Evolutionary conservation across 2,329 filamentous ascomycete species (phyloP).

Genomic region (Dactylellina haptotyla): DNA sequence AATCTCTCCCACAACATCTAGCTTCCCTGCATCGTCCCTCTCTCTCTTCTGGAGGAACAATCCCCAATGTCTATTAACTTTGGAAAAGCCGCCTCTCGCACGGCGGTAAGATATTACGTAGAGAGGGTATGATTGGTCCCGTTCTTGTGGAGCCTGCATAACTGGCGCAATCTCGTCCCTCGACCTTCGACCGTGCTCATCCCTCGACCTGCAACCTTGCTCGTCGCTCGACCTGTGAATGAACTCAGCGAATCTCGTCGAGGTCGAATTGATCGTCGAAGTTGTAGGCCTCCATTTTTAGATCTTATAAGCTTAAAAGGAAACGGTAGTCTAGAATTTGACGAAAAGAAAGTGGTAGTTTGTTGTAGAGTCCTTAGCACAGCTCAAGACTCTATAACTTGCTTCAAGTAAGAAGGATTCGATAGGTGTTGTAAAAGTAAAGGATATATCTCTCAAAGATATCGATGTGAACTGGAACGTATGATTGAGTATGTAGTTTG

Average conservation of each 20-base stretch:
- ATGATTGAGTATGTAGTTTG: background rate
- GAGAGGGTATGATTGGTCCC: background rate
- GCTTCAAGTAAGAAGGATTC: background rate
- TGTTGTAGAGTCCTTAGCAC: background rate
- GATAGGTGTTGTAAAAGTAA: background rate
- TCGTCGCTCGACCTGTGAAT: background rate
- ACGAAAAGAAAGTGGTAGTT: background rate
- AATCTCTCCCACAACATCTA: background rate
- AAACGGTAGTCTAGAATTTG: conserved; percentile 1
- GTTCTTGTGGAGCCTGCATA: background rate
- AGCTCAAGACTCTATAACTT: background rate
- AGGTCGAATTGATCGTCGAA: too few species aligned
- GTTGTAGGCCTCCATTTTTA: background rate
- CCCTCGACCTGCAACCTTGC: too few species aligned
- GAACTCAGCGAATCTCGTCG: background rate
- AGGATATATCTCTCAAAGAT: background rate
- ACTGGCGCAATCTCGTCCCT: too few species aligned
- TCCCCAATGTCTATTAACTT: background rate
- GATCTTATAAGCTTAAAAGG: background rate
- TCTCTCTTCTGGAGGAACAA: background rate
- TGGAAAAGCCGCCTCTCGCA: background rate
- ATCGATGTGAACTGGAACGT: background rate
- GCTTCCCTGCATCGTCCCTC: background rate
- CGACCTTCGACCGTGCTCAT: too few species aligned
- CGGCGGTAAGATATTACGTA: background rate